Conservation (phyloP, 164 flowering plant species). For the Aristolochia californica region DNA sequence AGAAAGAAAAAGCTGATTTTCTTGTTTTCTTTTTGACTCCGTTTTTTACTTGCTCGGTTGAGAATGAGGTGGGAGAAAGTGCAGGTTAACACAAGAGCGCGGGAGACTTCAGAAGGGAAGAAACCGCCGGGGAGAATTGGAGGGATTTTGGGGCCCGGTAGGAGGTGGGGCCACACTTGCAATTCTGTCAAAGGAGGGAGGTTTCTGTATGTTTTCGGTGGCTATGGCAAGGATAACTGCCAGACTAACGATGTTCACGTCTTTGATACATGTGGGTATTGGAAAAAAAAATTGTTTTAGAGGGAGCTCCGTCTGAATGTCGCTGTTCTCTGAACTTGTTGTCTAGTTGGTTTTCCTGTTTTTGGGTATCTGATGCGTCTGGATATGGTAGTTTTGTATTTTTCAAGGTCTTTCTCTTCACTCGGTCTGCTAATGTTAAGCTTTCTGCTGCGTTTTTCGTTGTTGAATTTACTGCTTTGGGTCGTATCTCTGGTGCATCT, state of each 20-base stretch:
- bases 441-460: no score
- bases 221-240: conserved; percentile 72
- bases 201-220: conserved; percentile 80
- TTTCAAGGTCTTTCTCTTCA: no score
- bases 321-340: no score
- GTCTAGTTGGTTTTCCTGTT: no score
- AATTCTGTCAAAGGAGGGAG: conserved; percentile 79
- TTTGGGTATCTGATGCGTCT: no score
- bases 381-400: no score
- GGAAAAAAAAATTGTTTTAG: not conserved
- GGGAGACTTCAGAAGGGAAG: conserved; percentile 20
- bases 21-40: not conserved
- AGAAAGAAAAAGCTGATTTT: not conserved
- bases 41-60: not conserved
- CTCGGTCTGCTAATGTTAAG: no score
- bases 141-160: conserved; percentile 59
- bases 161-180: conserved; percentile 97
- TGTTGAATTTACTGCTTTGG: no score
- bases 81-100: conserved; percentile 10
- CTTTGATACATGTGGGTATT: conserved; percentile 58
- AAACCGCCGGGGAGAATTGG: conserved; percentile 19
- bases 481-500: no score
- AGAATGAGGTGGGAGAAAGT: conserved; percentile 33
- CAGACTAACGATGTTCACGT: conserved; percentile 91
- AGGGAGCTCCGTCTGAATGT: not conserved